A percentile compares a stretch with the other conserved stretches of the same genome.
Evolutionary conservation across 495 filamentous ascomycete genomes (phyloP).

Genomic region (Penicillium herquei): DNA sequence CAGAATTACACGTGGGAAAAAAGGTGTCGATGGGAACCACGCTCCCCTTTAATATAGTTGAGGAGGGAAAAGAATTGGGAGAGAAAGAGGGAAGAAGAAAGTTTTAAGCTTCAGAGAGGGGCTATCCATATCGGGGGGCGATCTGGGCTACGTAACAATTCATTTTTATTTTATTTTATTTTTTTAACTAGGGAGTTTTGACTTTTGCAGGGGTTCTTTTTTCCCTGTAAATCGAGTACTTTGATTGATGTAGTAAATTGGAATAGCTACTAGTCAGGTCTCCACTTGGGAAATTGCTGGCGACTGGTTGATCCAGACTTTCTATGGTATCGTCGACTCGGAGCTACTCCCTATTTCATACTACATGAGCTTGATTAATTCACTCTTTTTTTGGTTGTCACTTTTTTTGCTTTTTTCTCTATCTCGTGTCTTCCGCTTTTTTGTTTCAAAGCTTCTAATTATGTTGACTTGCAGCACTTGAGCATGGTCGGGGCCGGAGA

Average conservation of each 20-base stretch:
- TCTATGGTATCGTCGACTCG: slow-evolving; percentile 21
- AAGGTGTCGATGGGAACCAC: slow-evolving; percentile 1
- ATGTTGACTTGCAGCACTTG: too few relatives aligned
- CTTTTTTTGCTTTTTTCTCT: too few relatives aligned
- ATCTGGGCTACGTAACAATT: slow-evolving; percentile 24
- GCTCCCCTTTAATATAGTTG: neutral
- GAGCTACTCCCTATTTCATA: neutral
- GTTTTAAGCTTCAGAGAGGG: slow-evolving; percentile 24
- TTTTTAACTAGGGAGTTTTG: neutral
- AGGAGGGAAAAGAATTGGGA: slow-evolving; percentile 6
- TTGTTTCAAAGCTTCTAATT: too few relatives aligned
- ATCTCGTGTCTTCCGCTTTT: too few relatives aligned
- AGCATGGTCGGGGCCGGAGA: slow-evolving; percentile 1
- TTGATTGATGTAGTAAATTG: neutral
- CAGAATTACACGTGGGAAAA: neutral
- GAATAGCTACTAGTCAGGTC: slow-evolving; percentile 4
- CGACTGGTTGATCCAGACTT: slow-evolving; percentile 25
- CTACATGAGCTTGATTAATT: neutral
- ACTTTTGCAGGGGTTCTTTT: slow-evolving; percentile 2
- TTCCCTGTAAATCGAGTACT: neutral
- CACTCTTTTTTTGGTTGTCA: too few relatives aligned
- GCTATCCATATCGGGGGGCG: slow-evolving; percentile 16
- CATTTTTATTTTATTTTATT: too few relatives aligned
- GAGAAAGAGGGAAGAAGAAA: slow-evolving; percentile 5
- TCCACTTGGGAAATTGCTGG: slow-evolving; percentile 4